Evolutionary conservation across 2,329 filamentous ascomycete species (phyloP).

Genomic region (Claviceps monticola): DNA sequence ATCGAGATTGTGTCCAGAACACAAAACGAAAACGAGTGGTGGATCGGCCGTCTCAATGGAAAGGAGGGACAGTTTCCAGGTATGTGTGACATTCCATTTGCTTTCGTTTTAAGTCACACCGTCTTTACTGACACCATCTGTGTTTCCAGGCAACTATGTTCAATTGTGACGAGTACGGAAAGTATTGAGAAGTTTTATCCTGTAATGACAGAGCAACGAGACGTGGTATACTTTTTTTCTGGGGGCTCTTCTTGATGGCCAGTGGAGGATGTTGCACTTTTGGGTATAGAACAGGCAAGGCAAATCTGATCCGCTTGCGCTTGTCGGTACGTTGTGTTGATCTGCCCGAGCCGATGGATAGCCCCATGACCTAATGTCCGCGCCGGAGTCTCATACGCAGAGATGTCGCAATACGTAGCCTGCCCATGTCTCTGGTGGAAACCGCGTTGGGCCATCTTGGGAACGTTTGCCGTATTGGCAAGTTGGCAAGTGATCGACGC

Average conservation of each 20-base stretch:
- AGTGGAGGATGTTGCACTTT: neutral
- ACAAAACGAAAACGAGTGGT: constrained; percentile 95
- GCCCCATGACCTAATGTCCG: neutral
- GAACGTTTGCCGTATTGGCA: neutral
- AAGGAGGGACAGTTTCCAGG: constrained; percentile 90
- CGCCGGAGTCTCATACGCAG: neutral
- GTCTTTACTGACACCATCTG: neutral
- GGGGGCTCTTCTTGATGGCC: neutral
- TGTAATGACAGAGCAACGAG: neutral
- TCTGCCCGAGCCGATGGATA: neutral
- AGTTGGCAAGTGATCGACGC: neutral
- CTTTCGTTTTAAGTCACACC: neutral
- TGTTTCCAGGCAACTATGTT: constrained; percentile 4
- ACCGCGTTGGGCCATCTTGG: neutral
- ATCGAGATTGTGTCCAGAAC: constrained; percentile 81
- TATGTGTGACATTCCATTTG: constrained; percentile 28
- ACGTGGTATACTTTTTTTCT: neutral
- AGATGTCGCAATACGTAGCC: neutral
- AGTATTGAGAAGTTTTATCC: neutral
- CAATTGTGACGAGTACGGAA: constrained; percentile 1
- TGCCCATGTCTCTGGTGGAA: neutral
- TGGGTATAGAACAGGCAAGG: neutral
- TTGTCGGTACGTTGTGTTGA: neutral
- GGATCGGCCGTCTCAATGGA: constrained; percentile 69
- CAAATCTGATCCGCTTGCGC: neutral